Percentiles rank a stretch among this genome's conserved stretches.
These are phyloP conservation scores for Syzygium aqueum DNA, from an alignment of 345 rosid species.

Conservation along the genomic window DNA sequence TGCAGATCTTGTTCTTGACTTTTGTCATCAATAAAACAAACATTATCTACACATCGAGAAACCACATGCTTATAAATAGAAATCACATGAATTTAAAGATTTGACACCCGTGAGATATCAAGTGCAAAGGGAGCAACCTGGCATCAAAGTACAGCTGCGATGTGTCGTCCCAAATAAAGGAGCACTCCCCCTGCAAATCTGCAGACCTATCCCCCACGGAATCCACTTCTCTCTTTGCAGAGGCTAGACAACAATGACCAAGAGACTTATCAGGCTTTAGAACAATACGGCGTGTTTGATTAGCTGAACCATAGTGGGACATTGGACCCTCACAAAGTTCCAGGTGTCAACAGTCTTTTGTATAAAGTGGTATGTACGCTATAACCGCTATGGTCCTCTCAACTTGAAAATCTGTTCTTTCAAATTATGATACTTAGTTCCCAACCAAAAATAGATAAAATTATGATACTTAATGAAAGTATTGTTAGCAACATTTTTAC, in stretches of 20 bases:
- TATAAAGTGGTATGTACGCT: background rate
- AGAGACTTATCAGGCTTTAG: background rate
- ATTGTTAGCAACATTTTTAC: background rate
- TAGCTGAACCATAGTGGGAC: background rate
- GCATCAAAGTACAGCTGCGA: constrained; percentile 53
- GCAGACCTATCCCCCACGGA: constrained; percentile 8
- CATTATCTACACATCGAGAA: background rate
- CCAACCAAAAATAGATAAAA: background rate
- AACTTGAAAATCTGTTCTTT: background rate
- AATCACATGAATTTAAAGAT: background rate
- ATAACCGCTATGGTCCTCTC: background rate
- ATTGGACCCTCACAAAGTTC: background rate
- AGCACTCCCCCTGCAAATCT: constrained; percentile 11
- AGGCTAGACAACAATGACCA: background rate
- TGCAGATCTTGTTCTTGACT: background rate
- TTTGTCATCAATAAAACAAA: background rate
- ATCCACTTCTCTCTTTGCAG: constrained; percentile 6
- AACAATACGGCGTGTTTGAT: background rate
- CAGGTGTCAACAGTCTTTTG: background rate
- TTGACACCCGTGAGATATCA: background rate
- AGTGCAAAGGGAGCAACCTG: constrained; percentile 20
- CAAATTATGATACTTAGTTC: background rate
- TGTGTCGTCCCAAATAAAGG: constrained; percentile 56
- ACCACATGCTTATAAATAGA: background rate
- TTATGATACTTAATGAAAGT: background rate